Evolutionary conservation across 2,329 filamentous ascomycete species (phyloP).

Genomic region (Arthrobotrys sinensis): DNA sequence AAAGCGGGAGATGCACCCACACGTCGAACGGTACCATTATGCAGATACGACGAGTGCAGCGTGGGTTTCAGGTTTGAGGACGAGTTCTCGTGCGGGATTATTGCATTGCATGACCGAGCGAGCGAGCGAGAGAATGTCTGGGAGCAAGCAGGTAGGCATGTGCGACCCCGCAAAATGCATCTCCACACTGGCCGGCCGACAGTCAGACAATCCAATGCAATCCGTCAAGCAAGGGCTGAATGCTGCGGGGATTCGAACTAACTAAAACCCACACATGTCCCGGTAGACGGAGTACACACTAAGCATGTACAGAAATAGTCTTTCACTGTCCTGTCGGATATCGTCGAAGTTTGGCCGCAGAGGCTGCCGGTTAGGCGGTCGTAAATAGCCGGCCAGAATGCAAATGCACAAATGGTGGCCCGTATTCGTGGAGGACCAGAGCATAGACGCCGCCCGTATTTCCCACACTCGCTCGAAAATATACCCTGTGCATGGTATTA

Average conservation of each 20-base stretch:
- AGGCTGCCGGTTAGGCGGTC: constrained; percentile 55
- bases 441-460: constrained; percentile 17
- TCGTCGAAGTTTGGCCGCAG: constrained; percentile 15
- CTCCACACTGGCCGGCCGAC: background rate
- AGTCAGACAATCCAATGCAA: too few relatives aligned
- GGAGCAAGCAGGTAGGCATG: background rate
- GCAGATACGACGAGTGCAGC: background rate
- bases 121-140: background rate
- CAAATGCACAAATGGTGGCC: background rate
- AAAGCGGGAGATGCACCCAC: constrained; percentile 5
- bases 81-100: constrained; percentile 24
- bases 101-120: background rate
- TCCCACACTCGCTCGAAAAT: constrained; percentile 5
- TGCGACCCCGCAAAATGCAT: constrained; percentile 28
- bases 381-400: constrained; percentile 52
- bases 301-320: background rate
- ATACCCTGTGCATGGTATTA: constrained; percentile 10
- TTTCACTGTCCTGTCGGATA: constrained; percentile 5
- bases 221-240: constrained; percentile 1
- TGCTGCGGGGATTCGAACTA: too few relatives aligned
- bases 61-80: constrained; percentile 1
- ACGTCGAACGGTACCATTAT: background rate
- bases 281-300: too few relatives aligned
- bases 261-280: too few relatives aligned
- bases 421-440: background rate